Evolutionary conservation across 2,329 filamentous ascomycete genomes (phyloP).

Genomic region (Fusarium hostae): DNA sequence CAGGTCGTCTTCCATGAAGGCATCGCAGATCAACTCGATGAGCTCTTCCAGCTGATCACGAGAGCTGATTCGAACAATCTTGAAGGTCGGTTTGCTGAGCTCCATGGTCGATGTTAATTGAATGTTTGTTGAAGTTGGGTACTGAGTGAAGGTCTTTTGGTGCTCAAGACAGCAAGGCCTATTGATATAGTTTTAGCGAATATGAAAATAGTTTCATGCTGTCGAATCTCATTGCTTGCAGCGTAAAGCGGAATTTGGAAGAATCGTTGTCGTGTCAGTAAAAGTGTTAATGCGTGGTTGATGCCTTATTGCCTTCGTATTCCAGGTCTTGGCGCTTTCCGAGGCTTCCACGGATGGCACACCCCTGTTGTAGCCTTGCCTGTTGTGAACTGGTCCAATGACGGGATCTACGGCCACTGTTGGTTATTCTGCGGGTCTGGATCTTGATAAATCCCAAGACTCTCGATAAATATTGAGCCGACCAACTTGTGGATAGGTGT

Average conservation of each 20-base stretch:
- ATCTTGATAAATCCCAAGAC: too few species aligned
- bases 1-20: conserved; percentile 14
- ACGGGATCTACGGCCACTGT: not conserved
- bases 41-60: conserved; percentile 10
- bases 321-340: not conserved
- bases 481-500: too few species aligned
- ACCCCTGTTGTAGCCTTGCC: not conserved
- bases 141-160: not conserved
- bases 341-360: not conserved
- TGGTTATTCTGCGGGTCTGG: too few species aligned
- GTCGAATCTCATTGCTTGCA: not conserved
- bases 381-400: not conserved
- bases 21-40: not conserved
- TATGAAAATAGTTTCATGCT: not conserved
- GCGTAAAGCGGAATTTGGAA: not conserved
- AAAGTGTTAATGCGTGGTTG: not conserved
- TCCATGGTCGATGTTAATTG: not conserved
- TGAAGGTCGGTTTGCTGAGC: not conserved
- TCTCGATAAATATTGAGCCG: too few species aligned
- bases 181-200: not conserved
- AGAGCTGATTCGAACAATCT: conserved; percentile 2
- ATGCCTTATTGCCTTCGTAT: conserved; percentile 6
- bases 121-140: not conserved
- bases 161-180: not conserved
- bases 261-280: not conserved